A percentile compares a stretch with the other conserved stretches of the same genome.
These are phyloP conservation scores for Coccomyxa sp. DNA, from an alignment of 139 green algal genomes.

Conservation along the genomic window DNA sequence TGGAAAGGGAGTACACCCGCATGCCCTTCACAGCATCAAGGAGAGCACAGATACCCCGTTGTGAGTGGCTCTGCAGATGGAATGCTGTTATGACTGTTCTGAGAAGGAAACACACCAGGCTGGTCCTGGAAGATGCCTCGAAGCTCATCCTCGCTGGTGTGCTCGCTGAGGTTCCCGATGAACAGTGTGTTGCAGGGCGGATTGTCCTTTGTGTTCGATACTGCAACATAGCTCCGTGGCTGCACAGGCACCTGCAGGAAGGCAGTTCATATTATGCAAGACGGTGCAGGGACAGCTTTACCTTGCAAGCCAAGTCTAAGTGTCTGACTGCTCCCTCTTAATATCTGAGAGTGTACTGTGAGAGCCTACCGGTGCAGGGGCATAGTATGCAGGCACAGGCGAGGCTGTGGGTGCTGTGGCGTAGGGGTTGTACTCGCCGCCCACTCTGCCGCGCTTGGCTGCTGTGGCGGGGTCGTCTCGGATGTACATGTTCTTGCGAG, in stretches of 20 bases:
- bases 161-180: slow-evolving; percentile 76
- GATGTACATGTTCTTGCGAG: slow-evolving; percentile 87
- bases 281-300: too few relatives aligned
- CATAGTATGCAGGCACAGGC: background rate
- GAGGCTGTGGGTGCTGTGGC: slow-evolving; percentile 1
- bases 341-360: background rate
- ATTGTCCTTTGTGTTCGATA: slow-evolving; percentile 88
- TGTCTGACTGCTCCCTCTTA: background rate
- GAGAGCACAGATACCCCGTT: too few relatives aligned
- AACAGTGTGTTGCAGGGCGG: slow-evolving; percentile 95
- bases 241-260: background rate
- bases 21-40: too few relatives aligned
- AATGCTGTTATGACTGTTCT: too few relatives aligned
- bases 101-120: too few relatives aligned
- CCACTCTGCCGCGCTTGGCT: slow-evolving; percentile 31
- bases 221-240: slow-evolving; percentile 12
- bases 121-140: slow-evolving; percentile 58
- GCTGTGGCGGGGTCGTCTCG: slow-evolving; percentile 43
- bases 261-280: background rate
- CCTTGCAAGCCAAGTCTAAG: too few relatives aligned
- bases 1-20: too few relatives aligned
- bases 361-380: background rate
- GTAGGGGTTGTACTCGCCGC: background rate
- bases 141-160: slow-evolving; percentile 63
- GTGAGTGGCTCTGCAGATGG: too few relatives aligned